Evolutionary conservation across 2,329 filamentous ascomycete genomes (phyloP), one percentile per base, ranked within the genome.

Genomic region (Neoarthrinium moseri): DNA sequence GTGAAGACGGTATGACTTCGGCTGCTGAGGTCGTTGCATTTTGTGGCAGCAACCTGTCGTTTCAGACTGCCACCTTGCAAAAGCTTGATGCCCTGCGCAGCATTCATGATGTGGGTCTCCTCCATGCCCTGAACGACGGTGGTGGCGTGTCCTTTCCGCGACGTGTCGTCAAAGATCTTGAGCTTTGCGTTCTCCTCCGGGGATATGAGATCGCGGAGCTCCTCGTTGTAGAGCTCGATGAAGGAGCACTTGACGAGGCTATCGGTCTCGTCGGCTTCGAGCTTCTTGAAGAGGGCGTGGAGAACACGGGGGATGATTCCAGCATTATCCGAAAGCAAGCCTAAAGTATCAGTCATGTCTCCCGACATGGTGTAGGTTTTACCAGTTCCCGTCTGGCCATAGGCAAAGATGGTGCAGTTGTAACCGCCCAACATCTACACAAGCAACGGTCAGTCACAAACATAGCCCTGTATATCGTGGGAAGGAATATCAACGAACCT

Each of bases 291-390:
- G 0, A 99, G 77, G 0, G 87, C 81, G 59, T 96, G 86, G 0
- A 99, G 74, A 1, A 91, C 90, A 39, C 95, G 86, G 20, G 95
- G 95, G 51, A 99, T 94, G 56, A 99, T 97, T 57, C 94, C 94
- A 22, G 95, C 94, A 30, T 84, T 86, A 62, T 97, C 94, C 1
- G 92, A 92, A 12, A 95, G 76, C 49, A 96, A 83, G 2, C 92
- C 90, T 29, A 91, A 69, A 0, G 83, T 89, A 57, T 96, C 89
- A 12, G 81, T 89, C 83, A 99, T 96, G 66, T 99, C 92, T 45
- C 94, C 94, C 1, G 92, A 96, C 94, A 99, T 99, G 20, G 94
- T 99, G 68, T 99, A 99, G 12, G 94, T 99, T 68, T 99, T 99
- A 57, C 94, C 94, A 0, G 94, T 99, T 35, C 94, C 94, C 0